phyloP scores from a whole-genome alignment of 2,329 filamentous ascomycete species.

The Seiridium cupressi region DNA sequence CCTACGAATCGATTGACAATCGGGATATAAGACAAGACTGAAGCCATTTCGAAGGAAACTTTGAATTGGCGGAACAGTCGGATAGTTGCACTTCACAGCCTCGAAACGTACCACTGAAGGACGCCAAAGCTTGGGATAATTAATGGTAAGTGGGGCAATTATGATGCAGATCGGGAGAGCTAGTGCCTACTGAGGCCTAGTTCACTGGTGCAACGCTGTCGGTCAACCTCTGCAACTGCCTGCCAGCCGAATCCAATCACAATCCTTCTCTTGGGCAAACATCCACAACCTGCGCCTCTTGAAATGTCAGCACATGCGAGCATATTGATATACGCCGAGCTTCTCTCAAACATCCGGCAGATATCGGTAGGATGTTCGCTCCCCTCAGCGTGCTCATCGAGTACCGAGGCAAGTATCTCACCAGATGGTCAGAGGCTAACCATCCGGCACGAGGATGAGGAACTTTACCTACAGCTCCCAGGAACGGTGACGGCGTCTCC shows the following conservation, averaged over 20 bases:
- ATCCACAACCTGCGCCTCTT: background rate
- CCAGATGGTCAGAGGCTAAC: slow-evolving; percentile 43
- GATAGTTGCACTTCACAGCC: background rate
- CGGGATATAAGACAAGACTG: slow-evolving; percentile 42
- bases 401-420: slow-evolving; percentile 43
- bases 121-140: slow-evolving; percentile 3
- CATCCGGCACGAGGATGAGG: slow-evolving; percentile 44
- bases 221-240: background rate
- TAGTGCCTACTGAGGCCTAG: background rate
- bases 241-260: background rate
- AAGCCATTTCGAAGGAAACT: slow-evolving; percentile 23
- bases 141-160: background rate
- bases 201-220: background rate
- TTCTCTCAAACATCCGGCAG: slow-evolving; percentile 63
- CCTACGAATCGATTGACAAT: slow-evolving; percentile 35
- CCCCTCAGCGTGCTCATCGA: slow-evolving; percentile 36
- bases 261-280: background rate
- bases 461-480: slow-evolving; percentile 38
- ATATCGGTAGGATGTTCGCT: slow-evolving; percentile 58
- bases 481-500: slow-evolving; percentile 32
- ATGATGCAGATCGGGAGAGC: slow-evolving; percentile 9
- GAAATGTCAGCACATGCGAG: slow-evolving; percentile 9
- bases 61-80: background rate
- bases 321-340: slow-evolving; percentile 58
- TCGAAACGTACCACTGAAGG: background rate